These are phyloP conservation scores for Rhynchospora tenuis DNA, from an alignment of 176 grass and related monocot species.

Conservation along the genomic window DNA sequence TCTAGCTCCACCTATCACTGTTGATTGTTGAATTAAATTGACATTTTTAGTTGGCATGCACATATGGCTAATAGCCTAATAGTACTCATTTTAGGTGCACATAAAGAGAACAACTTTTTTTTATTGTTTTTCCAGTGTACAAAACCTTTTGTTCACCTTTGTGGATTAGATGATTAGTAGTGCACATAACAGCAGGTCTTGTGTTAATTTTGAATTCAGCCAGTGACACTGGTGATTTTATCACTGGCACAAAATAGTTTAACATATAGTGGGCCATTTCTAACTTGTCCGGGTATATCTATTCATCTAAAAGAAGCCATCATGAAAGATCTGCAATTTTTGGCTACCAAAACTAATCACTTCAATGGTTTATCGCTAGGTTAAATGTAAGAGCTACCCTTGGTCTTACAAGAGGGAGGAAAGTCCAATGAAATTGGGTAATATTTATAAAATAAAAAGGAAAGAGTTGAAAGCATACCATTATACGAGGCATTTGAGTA, in stretches of 20 bases:
- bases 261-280: neutral
- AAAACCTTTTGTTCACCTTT: neutral
- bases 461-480: neutral
- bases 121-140: neutral
- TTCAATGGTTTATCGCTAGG: neutral
- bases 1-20: slow-evolving; percentile 10
- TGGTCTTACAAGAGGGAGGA: neutral
- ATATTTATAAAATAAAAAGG: neutral
- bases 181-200: neutral
- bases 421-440: neutral
- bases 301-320: neutral
- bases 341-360: neutral
- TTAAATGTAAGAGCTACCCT: neutral
- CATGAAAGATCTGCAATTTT: neutral
- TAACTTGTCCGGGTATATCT: neutral
- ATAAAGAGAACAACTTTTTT: neutral
- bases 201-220: neutral
- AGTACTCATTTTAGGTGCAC: neutral
- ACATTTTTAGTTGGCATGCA: neutral
- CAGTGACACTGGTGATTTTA: neutral
- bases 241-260: neutral
- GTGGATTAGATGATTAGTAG: neutral
- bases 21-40: slow-evolving; percentile 3
- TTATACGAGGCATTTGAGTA: slow-evolving; percentile 11
- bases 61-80: neutral